These are phyloP conservation scores for Fusarium keratoplasticum DNA, from an alignment of 2,329 filamentous ascomycete species.

Conservation along the genomic window DNA sequence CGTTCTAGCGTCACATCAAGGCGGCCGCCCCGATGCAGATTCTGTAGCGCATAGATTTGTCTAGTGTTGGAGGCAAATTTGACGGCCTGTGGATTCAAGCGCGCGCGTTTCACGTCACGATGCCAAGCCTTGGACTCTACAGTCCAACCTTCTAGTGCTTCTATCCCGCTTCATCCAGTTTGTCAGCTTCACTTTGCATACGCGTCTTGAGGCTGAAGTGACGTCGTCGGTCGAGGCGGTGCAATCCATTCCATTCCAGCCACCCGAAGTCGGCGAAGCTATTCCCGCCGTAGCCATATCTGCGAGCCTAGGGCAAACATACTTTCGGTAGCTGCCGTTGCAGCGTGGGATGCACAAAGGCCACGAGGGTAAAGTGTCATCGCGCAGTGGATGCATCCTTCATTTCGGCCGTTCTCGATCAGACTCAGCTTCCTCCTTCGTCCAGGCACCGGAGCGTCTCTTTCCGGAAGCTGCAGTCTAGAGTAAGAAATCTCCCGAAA, in stretches of 20 bases:
- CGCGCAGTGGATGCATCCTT: background rate
- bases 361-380: background rate
- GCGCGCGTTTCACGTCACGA: slow-evolving; percentile 12
- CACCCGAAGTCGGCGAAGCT: background rate
- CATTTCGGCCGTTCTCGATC: background rate
- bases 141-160: background rate
- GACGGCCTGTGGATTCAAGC: background rate
- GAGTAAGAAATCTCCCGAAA: background rate
- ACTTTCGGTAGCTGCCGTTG: background rate
- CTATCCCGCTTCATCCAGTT: background rate
- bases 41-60: slow-evolving; percentile 15
- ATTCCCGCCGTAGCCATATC: background rate
- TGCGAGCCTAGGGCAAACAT: background rate
- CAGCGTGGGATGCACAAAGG: background rate
- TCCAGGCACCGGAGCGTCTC: background rate
- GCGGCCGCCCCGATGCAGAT: slow-evolving; percentile 20
- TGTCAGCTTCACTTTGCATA: background rate
- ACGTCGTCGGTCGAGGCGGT: background rate
- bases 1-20: slow-evolving; percentile 14
- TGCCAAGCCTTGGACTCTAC: background rate
- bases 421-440: background rate
- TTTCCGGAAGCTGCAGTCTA: background rate
- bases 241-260: background rate
- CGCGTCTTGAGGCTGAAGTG: background rate
- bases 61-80: background rate